Evolutionary conservation across 495 filamentous ascomycete genomes (phyloP), one percentile per base, ranked within the genome.

Genomic region (Bryoglossum gracile): DNA sequence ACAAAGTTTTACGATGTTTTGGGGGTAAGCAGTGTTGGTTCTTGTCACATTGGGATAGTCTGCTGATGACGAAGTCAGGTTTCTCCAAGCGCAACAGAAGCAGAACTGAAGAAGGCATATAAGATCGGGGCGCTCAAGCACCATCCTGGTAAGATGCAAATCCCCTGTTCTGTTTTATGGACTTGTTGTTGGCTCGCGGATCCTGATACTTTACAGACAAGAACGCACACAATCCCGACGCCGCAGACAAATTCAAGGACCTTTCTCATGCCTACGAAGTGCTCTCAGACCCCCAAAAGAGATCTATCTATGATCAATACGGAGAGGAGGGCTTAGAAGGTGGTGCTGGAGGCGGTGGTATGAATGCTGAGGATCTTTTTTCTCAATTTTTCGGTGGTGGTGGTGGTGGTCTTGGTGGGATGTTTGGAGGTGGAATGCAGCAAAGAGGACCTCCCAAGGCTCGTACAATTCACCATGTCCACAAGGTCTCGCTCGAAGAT

Each of bases 181-280:
- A 23, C 5, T n/a, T 43, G 44, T 57, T n/a, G n/a, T n/a, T n/a
- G n/a, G n/a, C n/a, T n/a, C n/a, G n/a, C n/a, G n/a, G n/a, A n/a
- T n/a, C n/a, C n/a, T n/a, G n/a, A n/a, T n/a, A n/a, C n/a, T n/a
- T n/a, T n/a, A n/a, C n/a, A 94, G 92, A 98, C 70, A 98, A 98
- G 77, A 97, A 97, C 66, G 80, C 82, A 37, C 81, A 92, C 71
- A 91, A 91, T 73, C 89, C 90, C 33, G 86, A 87, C 21, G 88
- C 92, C 35, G 87, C 89, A 44, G 88, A 95, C 43, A 97, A 95
- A 66, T 97, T 99, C 80, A 96, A 97, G 72, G 91, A 96, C 60
- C 76, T 97, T 40, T 94, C 87, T 45, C 83, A 89, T 55, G 92
- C 92, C 25, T 97, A 96, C 66, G 94, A 99, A 70, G 78, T 87